phyloP scores from a whole-genome alignment of 176 grass and related monocot species.

The Eremochloa ophiuroides region DNA sequence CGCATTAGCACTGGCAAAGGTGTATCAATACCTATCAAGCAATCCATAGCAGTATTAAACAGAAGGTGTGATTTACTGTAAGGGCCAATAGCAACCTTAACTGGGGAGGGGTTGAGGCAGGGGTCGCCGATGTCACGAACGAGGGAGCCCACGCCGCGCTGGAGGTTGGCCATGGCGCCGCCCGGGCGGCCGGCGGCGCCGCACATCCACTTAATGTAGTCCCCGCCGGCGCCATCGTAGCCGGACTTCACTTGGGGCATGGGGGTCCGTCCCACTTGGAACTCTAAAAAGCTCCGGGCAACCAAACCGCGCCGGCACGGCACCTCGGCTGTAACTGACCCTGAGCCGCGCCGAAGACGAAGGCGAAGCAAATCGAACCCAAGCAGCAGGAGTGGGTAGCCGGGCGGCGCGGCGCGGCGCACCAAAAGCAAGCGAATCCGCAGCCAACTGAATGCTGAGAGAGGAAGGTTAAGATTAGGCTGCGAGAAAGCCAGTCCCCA shows the following conservation, averaged over 20 bases:
- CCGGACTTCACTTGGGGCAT: constrained; percentile 10
- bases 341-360: not conserved
- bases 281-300: not conserved
- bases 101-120: constrained; percentile 69
- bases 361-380: not conserved
- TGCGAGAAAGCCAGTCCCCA: not conserved
- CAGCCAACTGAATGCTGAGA: not conserved
- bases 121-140: constrained; percentile 81
- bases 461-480: not conserved
- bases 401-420: not conserved
- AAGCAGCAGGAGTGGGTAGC: not conserved
- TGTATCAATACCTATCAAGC: not conserved
- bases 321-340: not conserved
- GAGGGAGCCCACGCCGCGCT: constrained; percentile 68
- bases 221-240: constrained; percentile 45
- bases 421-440: not conserved
- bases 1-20: not conserved
- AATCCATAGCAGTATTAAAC: not conserved
- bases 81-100: constrained; percentile 43
- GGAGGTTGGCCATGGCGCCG: constrained; percentile 67
- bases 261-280: not conserved
- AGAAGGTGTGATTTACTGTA: not conserved
- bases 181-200: constrained; percentile 34
- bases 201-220: constrained; percentile 91
- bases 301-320: not conserved